Percentiles rank a stretch among this genome's conserved stretches.
Conservation (phyloP, 2,329 filamentous ascomycete species). For the Xylaria sp. region DNA sequence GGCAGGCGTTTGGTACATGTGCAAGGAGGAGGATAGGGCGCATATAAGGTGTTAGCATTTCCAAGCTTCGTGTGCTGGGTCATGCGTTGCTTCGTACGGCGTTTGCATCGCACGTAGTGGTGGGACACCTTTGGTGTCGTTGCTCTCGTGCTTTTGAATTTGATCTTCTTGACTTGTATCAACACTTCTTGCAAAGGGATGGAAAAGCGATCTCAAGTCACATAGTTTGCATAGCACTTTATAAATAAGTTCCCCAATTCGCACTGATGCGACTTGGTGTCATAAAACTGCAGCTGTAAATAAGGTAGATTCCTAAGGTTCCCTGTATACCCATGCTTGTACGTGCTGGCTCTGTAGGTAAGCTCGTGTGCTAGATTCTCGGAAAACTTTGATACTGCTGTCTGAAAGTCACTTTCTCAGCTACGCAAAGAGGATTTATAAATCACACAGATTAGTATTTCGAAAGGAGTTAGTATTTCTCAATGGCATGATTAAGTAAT, state of each 20-base stretch:
- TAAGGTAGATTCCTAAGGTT: neutral
- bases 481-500: neutral
- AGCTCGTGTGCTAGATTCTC: neutral
- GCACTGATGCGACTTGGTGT: too few species aligned
- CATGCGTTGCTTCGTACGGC: slow-evolving; percentile 1
- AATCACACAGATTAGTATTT: too few species aligned
- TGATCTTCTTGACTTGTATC: neutral
- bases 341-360: neutral
- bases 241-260: neutral
- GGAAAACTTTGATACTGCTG: neutral
- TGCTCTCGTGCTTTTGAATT: neutral
- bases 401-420: neutral
- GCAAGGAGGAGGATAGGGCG: neutral
- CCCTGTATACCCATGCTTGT: neutral
- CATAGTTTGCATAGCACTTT: neutral
- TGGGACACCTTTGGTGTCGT: neutral
- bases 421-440: too few species aligned
- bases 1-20: slow-evolving; percentile 17
- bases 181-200: neutral
- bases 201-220: neutral
- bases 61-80: slow-evolving; percentile 18
- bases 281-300: neutral
- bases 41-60: slow-evolving; percentile 12
- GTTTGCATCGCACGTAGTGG: neutral
- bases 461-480: too few species aligned